Evolutionary conservation across 345 rosid genomes (phyloP).

Genomic region (Combretum micranthum): DNA sequence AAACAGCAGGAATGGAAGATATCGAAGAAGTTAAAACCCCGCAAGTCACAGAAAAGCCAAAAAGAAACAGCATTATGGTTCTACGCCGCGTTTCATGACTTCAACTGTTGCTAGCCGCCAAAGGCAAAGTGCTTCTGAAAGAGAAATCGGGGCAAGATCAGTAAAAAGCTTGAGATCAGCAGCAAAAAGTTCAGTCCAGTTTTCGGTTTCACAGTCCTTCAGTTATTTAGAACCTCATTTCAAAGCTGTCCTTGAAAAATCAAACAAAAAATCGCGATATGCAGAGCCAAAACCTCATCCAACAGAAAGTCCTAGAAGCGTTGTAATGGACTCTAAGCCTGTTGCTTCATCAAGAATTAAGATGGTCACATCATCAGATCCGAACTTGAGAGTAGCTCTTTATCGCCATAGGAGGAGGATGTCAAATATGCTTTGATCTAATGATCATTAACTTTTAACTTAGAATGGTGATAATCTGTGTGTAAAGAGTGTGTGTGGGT

Average conservation of each 20-base stretch:
- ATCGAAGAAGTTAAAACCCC: slow-evolving; percentile 27
- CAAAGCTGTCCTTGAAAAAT: slow-evolving; percentile 33
- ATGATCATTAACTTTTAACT: neutral
- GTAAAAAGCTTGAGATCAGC: slow-evolving; percentile 31
- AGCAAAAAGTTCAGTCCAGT: slow-evolving; percentile 37
- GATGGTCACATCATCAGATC: slow-evolving; percentile 60
- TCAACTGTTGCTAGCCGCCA: slow-evolving; percentile 86
- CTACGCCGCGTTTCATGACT: slow-evolving; percentile 71
- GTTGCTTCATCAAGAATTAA: slow-evolving; percentile 38
- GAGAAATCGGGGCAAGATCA: slow-evolving; percentile 23
- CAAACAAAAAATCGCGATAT: slow-evolving; percentile 35
- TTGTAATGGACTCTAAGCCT: slow-evolving; percentile 22
- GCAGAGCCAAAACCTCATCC: slow-evolving; percentile 21
- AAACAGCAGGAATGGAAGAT: slow-evolving; percentile 18
- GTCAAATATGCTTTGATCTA: slow-evolving; percentile 54
- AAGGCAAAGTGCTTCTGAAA: slow-evolving; percentile 57
- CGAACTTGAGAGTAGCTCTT: slow-evolving; percentile 47
- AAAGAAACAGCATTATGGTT: slow-evolving; percentile 20
- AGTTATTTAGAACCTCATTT: slow-evolving; percentile 54
- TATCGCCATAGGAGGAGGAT: slow-evolving; percentile 61
- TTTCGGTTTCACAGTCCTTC: slow-evolving; percentile 52
- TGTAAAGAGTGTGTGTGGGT: neutral
- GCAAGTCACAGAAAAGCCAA: slow-evolving; percentile 21
- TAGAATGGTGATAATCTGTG: neutral
- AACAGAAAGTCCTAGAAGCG: slow-evolving; percentile 35